Evolutionary conservation across 306 rosid genomes (phyloP).

Genomic region (Quercus gilva): DNA sequence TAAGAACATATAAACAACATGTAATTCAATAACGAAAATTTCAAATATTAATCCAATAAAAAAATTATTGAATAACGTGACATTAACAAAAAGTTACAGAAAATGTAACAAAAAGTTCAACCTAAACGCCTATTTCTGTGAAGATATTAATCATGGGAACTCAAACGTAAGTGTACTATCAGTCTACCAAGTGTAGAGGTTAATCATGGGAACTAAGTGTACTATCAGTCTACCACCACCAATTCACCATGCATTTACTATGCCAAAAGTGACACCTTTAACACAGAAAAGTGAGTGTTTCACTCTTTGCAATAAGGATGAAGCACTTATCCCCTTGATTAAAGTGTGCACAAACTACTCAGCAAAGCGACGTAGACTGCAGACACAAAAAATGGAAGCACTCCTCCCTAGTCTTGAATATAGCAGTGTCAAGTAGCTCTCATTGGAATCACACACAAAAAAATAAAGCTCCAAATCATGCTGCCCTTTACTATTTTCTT

Average conservation of each 20-base stretch:
- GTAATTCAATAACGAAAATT: too few relatives aligned
- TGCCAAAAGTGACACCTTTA: neutral
- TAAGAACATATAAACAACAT: too few relatives aligned
- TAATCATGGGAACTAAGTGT: too few relatives aligned
- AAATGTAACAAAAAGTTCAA: too few relatives aligned
- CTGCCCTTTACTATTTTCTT: neutral
- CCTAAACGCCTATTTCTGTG: too few relatives aligned
- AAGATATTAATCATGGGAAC: too few relatives aligned
- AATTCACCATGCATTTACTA: neutral
- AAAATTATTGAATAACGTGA: too few relatives aligned
- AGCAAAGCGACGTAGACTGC: conserved; percentile 2
- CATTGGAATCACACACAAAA: conserved; percentile 1
- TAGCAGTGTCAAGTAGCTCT: conserved; percentile 5
- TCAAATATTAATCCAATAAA: too few relatives aligned
- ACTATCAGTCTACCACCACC: too few relatives aligned
- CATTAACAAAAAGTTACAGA: too few relatives aligned
- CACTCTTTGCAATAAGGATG: neutral
- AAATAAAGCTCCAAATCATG: neutral
- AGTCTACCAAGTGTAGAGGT: too few relatives aligned
- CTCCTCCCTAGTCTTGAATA: conserved; percentile 3
- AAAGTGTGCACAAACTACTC: conserved; percentile 11
- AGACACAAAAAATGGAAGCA: neutral
- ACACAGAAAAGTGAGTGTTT: neutral
- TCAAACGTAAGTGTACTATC: too few relatives aligned
- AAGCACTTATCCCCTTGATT: neutral